Evolutionary conservation across 1,284 basidiomycete genomes (phyloP).

Genomic region (Cutaneotrichosporon sp.): DNA sequence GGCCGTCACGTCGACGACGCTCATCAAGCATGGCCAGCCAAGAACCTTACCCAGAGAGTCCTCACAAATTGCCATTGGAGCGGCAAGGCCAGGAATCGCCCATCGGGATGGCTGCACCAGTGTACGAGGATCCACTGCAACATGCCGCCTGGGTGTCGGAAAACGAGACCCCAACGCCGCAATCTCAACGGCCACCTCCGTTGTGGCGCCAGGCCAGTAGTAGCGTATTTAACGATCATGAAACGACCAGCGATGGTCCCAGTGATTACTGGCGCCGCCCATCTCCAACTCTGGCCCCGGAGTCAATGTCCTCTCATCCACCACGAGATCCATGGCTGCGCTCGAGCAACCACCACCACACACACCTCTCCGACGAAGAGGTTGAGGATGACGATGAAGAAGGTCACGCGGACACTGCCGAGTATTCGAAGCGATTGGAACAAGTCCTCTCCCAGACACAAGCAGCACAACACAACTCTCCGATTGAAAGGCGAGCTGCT

Average conservation of each 20-base stretch:
- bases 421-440: conserved; percentile 19
- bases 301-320: not conserved
- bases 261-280: conserved; percentile 23
- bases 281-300: conserved; percentile 6
- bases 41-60: not conserved
- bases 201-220: conserved; percentile 13
- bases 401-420: conserved; percentile 9
- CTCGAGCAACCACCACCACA: not conserved
- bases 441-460: conserved; percentile 12
- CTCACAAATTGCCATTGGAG: not conserved
- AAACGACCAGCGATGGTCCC: conserved; percentile 14
- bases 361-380: not conserved
- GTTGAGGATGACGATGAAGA: not conserved
- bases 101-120: too few species aligned
- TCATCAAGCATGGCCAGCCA: not conserved
- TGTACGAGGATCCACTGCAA: too few species aligned
- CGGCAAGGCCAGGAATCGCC: too few species aligned
- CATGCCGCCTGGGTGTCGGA: not conserved
- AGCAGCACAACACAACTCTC: conserved; percentile 7
- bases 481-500: conserved; percentile 2
- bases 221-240: conserved; percentile 3
- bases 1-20: not conserved
- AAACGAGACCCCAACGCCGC: not conserved
- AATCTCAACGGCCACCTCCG: not conserved
- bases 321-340: conserved; percentile 9